Evolutionary conservation across 176 grass and related monocot genomes (phyloP).

Genomic region (Juncus effusus): DNA sequence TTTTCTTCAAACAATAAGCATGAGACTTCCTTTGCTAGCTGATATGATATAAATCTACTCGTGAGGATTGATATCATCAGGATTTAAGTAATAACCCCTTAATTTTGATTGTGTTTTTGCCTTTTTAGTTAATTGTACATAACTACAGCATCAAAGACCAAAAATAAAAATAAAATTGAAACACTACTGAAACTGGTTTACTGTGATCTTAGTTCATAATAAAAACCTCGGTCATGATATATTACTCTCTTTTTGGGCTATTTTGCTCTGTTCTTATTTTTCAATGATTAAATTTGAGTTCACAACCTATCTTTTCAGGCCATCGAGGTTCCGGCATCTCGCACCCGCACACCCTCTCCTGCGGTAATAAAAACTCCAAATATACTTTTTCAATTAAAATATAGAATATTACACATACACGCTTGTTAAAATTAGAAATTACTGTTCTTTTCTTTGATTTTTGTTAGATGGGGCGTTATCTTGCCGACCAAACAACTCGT

Average conservation of each 20-base stretch:
- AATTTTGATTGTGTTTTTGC: too few relatives aligned
- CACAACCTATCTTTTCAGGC: slow-evolving; percentile 50
- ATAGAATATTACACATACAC: slow-evolving; percentile 4
- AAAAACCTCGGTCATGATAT: not conserved
- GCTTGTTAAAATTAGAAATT: slow-evolving; percentile 6
- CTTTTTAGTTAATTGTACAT: too few relatives aligned
- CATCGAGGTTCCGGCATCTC: slow-evolving; percentile 65
- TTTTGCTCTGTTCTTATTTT: not conserved
- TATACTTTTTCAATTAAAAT: slow-evolving; percentile 7
- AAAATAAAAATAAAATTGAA: too few relatives aligned
- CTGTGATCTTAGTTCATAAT: too few relatives aligned
- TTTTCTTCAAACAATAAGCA: too few relatives aligned
- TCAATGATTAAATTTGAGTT: slow-evolving; percentile 34
- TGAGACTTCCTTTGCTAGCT: too few relatives aligned
- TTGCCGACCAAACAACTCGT: slow-evolving; percentile 70
- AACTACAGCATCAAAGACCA: too few relatives aligned
- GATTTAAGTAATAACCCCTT: too few relatives aligned
- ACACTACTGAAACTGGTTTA: too few relatives aligned
- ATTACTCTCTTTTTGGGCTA: not conserved
- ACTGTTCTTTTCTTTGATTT: too few relatives aligned
- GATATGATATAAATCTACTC: too few relatives aligned
- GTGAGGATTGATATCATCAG: too few relatives aligned
- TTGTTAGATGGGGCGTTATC: slow-evolving; percentile 89
- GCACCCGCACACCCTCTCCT: slow-evolving; percentile 55
- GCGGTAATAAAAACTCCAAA: slow-evolving; percentile 45